A percentile compares a stretch with the other conserved stretches of the same genome.
Evolutionary conservation across 352 stramenopile species (phyloP).

Genomic region (Blastocystis sp.): DNA sequence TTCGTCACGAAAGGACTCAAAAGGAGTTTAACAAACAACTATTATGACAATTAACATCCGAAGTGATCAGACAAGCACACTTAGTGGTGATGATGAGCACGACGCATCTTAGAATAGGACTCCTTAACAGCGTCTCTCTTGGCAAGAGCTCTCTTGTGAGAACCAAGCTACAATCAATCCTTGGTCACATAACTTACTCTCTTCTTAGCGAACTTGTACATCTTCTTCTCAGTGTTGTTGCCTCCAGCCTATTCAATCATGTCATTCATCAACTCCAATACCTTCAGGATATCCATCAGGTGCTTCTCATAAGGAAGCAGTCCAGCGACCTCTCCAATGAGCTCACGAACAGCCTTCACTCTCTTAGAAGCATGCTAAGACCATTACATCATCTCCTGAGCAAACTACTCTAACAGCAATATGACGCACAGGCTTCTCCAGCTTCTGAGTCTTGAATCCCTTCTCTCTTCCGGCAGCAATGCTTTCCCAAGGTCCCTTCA

Average conservation of each 20-base stretch:
- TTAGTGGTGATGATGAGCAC: constrained; percentile 58
- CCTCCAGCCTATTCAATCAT: constrained; percentile 12
- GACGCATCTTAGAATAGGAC: constrained; percentile 48
- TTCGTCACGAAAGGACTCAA: too few relatives aligned
- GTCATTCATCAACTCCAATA: background rate
- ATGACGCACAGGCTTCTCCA: constrained; percentile 13
- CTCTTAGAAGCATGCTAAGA: constrained; percentile 10
- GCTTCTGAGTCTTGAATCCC: constrained; percentile 51
- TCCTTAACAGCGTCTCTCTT: constrained; percentile 61
- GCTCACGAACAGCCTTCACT: constrained; percentile 43
- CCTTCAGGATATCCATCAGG: constrained; percentile 61
- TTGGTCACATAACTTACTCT: background rate
- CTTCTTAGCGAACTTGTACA: constrained; percentile 61
- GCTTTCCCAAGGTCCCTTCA: constrained; percentile 63
- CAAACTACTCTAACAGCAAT: background rate
- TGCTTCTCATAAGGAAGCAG: constrained; percentile 58
- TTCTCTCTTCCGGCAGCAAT: constrained; percentile 55
- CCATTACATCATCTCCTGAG: too few relatives aligned
- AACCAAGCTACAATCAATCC: constrained; percentile 30
- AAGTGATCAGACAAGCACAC: background rate
- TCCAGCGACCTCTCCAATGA: constrained; percentile 45
- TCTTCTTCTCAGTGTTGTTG: constrained; percentile 60
- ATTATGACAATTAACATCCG: background rate
- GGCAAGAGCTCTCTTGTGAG: constrained; percentile 41
- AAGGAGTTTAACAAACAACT: background rate